These are phyloP conservation scores for Cladorrhinum samala DNA, from an alignment of 495 filamentous ascomycete species.

Conservation along the genomic window DNA sequence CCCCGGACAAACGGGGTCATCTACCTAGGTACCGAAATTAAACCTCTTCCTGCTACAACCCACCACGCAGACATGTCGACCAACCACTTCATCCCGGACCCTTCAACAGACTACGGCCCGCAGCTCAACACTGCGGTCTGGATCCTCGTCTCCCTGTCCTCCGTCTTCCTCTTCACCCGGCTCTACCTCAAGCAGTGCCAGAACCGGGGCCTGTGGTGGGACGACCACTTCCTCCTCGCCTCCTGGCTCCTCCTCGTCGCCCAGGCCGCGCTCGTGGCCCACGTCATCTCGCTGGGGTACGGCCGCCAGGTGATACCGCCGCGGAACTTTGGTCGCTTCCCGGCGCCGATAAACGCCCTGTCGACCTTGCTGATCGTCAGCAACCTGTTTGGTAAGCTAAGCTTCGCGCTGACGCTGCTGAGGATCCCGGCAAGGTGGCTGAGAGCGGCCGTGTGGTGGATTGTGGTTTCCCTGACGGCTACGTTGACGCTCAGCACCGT, in stretches of 20 bases:
- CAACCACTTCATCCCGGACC: not conserved
- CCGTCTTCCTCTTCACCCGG: slow-evolving; percentile 23
- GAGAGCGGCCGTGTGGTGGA: slow-evolving; percentile 10
- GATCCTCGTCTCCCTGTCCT: slow-evolving; percentile 21
- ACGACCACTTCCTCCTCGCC: slow-evolving; percentile 24
- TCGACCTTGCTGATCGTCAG: slow-evolving; percentile 19
- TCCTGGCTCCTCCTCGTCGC: slow-evolving; percentile 18
- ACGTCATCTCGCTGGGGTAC: slow-evolving; percentile 25
- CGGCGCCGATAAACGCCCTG: slow-evolving; percentile 13
- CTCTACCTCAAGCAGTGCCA: slow-evolving; percentile 26
- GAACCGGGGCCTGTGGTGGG: slow-evolving; percentile 28
- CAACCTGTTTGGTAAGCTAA: slow-evolving; percentile 26
- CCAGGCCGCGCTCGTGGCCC: slow-evolving; percentile 13
- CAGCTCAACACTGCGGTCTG: slow-evolving; percentile 20
- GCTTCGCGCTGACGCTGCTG: slow-evolving; percentile 26
- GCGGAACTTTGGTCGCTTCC: slow-evolving; percentile 12
- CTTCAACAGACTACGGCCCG: slow-evolving; percentile 16
- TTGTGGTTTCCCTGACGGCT: slow-evolving; percentile 30
- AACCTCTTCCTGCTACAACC: not conserved
- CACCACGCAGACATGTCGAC: not conserved
- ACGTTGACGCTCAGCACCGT: slow-evolving; percentile 29
- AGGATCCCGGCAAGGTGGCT: slow-evolving; percentile 19
- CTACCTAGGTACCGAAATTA: too few species aligned
- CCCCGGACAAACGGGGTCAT: too few species aligned
- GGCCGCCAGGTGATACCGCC: slow-evolving; percentile 21